Evolutionary conservation across 2,329 filamentous ascomycete genomes (phyloP).

Genomic region (Colletotrichum sp.): DNA sequence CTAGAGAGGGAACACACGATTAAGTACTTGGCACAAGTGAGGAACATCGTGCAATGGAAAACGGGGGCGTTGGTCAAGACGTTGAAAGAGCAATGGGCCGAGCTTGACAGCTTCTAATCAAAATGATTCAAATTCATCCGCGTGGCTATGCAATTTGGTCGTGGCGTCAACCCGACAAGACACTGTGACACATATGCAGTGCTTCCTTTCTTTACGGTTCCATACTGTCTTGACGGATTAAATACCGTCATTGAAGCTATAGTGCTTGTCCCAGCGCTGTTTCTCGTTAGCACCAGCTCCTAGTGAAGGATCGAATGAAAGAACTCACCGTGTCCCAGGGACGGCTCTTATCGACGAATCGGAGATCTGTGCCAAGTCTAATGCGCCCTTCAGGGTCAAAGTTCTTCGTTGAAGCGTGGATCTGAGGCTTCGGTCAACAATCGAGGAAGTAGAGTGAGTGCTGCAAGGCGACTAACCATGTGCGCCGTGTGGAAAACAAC

Average conservation of each 20-base stretch:
- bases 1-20: slow-evolving; percentile 24
- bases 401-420: slow-evolving; percentile 63
- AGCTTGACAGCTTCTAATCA: slow-evolving; percentile 12
- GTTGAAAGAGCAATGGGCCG: slow-evolving; percentile 22
- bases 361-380: slow-evolving; percentile 59
- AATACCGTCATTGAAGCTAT: slow-evolving; percentile 2
- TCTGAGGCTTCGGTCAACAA: neutral
- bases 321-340: slow-evolving; percentile 50
- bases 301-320: fast-evolving
- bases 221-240: neutral
- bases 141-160: neutral
- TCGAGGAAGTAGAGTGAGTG: too few relatives aligned
- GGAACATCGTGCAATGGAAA: slow-evolving; percentile 14
- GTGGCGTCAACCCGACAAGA: neutral
- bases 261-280: slow-evolving; percentile 7
- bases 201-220: neutral
- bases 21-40: slow-evolving; percentile 20
- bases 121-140: neutral
- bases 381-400: slow-evolving; percentile 56
- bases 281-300: neutral
- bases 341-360: slow-evolving; percentile 56
- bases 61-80: slow-evolving; percentile 1
- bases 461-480: slow-evolving; percentile 24
- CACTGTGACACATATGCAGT: neutral
- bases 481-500: slow-evolving; percentile 43